Evolutionary conservation across 306 rosid species (phyloP), one percentile per base, ranked within the genome.

Genomic region (Urtica urens): DNA sequence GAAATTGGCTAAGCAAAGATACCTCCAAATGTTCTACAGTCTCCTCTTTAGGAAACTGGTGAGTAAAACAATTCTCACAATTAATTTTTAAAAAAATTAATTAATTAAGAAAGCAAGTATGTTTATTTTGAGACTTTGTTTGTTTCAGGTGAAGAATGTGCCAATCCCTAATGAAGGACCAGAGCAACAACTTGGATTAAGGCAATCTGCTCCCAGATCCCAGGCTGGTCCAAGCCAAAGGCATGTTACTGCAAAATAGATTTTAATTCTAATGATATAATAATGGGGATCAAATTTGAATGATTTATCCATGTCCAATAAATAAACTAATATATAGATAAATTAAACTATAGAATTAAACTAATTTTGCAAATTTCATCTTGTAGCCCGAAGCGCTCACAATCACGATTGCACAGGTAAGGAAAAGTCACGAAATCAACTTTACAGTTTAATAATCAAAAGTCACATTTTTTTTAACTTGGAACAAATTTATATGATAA

Each of bases 1-100:
- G 59, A 88, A 88, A 53, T 79, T 41, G 60, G 94, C 94, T 55
- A 88, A 80, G 43, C 81, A 76, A 65, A 80, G 81, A 83, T 88
- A 88, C 75, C 77, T 83, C 33, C 93, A 88, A 35, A 46, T 83
- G 86, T 78, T 88, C 55, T 83, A 78, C 58, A 81, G 69, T 69
- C 93, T 81, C 30, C 64, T 69, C 28, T 83, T 71, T 59, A 80
- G 71, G 70, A 70, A 76, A 63, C 69, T 83, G 83, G 96, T 87
- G 58, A 33, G 4, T 28, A 28, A 28, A 4, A 28, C 33, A 28
- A 28, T 28, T 4, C 33, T 28, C 33, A 4, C 10, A 28, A 28
- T 10, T 28, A 28, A 4, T 4, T 4, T 28, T 28, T 28, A 28
- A 4, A 4, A 28, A 28, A 28, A 10, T 28, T 4, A 4, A 28